phyloP scores from a whole-genome alignment of 2,329 filamentous ascomycete species.

The Ambrosiella xylebori region DNA sequence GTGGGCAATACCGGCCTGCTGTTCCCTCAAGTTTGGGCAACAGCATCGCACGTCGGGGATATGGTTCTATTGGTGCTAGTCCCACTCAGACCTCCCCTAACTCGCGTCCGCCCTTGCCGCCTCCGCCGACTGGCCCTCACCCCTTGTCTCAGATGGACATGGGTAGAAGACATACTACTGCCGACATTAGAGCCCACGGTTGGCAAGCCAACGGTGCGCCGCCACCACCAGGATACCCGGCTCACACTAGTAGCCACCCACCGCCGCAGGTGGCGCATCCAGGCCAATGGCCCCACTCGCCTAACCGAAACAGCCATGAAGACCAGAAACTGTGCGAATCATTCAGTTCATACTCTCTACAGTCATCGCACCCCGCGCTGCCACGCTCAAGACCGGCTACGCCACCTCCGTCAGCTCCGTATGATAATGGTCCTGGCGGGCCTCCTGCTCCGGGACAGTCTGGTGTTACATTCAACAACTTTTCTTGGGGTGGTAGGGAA shows the following conservation, averaged over 20 bases:
- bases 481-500: slow-evolving; percentile 36
- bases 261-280: slow-evolving; percentile 27
- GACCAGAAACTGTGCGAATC: slow-evolving; percentile 41
- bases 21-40: slow-evolving; percentile 60
- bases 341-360: slow-evolving; percentile 36
- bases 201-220: slow-evolving; percentile 40
- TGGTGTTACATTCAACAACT: slow-evolving; percentile 25
- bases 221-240: not conserved
- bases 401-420: slow-evolving; percentile 29
- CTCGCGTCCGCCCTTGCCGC: slow-evolving; percentile 30
- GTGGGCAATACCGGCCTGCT: slow-evolving; percentile 54
- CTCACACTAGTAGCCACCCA: slow-evolving; percentile 42
- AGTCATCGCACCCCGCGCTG: slow-evolving; percentile 23
- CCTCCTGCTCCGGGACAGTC: slow-evolving; percentile 17
- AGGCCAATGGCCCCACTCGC: slow-evolving; percentile 37
- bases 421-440: slow-evolving; percentile 18
- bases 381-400: slow-evolving; percentile 37
- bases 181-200: slow-evolving; percentile 61
- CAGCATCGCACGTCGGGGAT: slow-evolving; percentile 54
- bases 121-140: slow-evolving; percentile 45
- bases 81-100: slow-evolving; percentile 57
- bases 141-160: slow-evolving; percentile 36
- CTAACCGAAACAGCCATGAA: slow-evolving; percentile 30
- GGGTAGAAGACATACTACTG: slow-evolving; percentile 78
- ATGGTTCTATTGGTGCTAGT: slow-evolving; percentile 67